Evolutionary conservation across 164 flowering plant species (phyloP), one percentile per base, ranked within the genome.

Genomic region (Chimonanthus salicifolius): DNA sequence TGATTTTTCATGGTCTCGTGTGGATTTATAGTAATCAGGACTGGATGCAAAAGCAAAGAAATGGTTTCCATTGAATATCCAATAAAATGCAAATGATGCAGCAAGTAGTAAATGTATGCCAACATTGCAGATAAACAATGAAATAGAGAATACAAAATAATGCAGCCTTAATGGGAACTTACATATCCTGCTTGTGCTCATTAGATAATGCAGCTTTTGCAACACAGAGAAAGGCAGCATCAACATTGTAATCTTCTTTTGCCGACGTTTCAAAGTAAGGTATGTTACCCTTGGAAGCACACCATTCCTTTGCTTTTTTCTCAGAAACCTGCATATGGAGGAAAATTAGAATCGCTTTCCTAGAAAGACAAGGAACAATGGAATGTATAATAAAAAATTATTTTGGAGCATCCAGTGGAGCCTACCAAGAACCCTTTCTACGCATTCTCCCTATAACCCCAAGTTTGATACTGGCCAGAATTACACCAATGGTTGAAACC

Each of bases 231-330:
- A 94, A 94, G 67, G 98, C 94, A 74, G 85, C 86, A 81, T 94
- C 98, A 62, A 94, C 95, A 83, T 94, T 94, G 84, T 78, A 80
- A 80, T 86, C 97, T 83, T 92, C 97, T 78, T 94, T 94, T 44
- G 97, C 97, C 5, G 97, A 92, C 68, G 97, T 94, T 82, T 92
- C 97, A 78, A 90, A 92, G 85, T 94, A 94, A 72, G 99, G 94
- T 67, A 94, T 90, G 78, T 91, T 89, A 21, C 97, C 98, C 70
- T 85, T 90, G 66, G 99, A 86, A 64, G 86, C 85, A 83, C 99
- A 92, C 99, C 99, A 94, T 4, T 88, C 99, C 83, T 82, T 86
- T 8, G 97, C 97, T 84, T 92, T 92, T 84, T 91, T 94, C 82
- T 94, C 94, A 78, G 99, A 89, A 75, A 94, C 97, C 98, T 94